Conservation (phyloP, 176 grass and related monocot species). For the Cymbopogon citratus region DNA sequence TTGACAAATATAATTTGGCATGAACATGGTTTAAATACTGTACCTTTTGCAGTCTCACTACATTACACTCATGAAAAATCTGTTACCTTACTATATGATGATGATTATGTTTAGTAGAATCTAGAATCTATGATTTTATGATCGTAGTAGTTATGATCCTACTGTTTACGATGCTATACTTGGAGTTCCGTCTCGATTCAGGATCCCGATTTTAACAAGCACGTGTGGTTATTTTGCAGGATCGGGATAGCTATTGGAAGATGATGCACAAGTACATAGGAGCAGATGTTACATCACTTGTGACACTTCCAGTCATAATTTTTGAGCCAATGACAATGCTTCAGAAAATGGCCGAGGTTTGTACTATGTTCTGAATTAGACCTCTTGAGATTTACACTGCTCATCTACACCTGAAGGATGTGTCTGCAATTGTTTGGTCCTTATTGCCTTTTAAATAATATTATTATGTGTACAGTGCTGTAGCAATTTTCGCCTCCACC, state of each 20-base stretch:
- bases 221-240: constrained; percentile 44
- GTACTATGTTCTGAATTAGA: constrained; percentile 19
- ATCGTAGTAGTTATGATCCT: neutral
- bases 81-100: neutral
- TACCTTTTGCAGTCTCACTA: neutral
- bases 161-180: neutral
- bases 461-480: neutral
- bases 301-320: constrained; percentile 97
- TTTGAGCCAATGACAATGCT: constrained; percentile 96
- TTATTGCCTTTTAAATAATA: neutral
- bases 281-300: constrained; percentile 96
- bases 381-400: neutral
- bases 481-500: neutral
- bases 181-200: neutral
- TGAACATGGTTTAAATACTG: neutral
- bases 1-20: neutral
- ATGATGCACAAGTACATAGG: constrained; percentile 99
- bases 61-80: neutral
- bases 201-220: neutral
- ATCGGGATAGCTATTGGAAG: constrained; percentile 96
- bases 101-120: neutral
- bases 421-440: constrained; percentile 11
- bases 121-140: neutral
- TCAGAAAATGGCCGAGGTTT: constrained; percentile 96
- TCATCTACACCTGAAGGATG: neutral